Conservation (phyloP, 129 eudicot species). For the Sambucus nigra region DNA sequence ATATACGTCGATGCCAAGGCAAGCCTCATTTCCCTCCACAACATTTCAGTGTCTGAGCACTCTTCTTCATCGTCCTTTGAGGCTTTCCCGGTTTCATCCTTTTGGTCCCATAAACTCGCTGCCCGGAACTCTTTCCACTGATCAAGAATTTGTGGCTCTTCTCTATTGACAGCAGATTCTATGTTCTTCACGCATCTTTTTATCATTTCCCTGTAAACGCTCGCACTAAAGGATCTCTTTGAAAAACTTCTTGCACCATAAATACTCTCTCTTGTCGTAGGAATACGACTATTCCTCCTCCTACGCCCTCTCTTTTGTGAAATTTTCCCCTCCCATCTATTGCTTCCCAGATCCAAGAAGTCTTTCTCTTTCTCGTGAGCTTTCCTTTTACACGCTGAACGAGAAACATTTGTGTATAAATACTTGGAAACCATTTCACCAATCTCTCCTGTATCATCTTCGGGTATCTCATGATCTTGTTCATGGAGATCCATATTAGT, state of each 20-base stretch:
- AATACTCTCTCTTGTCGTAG: constrained; percentile 54
- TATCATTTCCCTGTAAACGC: constrained; percentile 67
- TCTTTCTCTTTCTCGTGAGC: constrained; percentile 6
- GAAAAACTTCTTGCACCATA: constrained; percentile 44
- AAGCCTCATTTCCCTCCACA: constrained; percentile 93
- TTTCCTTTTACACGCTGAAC: constrained; percentile 20
- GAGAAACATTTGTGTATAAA: constrained; percentile 31
- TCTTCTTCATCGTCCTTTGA: constrained; percentile 38
- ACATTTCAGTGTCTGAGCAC: constrained; percentile 53
- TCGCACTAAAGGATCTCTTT: constrained; percentile 58
- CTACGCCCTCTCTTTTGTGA: constrained; percentile 23
- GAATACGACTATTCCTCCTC: constrained; percentile 17
- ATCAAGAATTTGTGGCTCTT: constrained; percentile 65
- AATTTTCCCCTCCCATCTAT: constrained; percentile 32
- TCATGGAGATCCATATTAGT: constrained; percentile 7
- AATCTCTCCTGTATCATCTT: constrained; percentile 20
- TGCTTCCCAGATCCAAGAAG: constrained; percentile 18
- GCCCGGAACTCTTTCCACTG: constrained; percentile 75
- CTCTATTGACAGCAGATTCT: constrained; percentile 48
- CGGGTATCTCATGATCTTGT: constrained; percentile 29
- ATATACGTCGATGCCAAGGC: constrained; percentile 72
- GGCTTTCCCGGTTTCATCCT: constrained; percentile 31
- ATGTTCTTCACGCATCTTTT: constrained; percentile 81
- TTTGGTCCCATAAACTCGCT: constrained; percentile 26
- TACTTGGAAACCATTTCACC: constrained; percentile 44